Base-by-base conservation (phyloP, 306 rosid genomes). In the Trifolium subterraneum region DNA sequence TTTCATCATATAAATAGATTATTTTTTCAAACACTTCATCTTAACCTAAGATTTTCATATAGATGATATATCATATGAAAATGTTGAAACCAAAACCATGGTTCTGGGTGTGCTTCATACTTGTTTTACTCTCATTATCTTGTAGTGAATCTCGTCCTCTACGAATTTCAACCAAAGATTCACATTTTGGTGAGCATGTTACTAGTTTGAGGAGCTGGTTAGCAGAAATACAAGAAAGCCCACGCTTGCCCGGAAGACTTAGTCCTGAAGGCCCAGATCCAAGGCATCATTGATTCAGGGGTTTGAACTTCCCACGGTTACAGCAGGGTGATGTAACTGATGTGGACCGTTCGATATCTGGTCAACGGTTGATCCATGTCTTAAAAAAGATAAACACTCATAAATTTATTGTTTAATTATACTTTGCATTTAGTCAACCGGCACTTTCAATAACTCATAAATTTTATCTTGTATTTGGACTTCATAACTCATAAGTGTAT, bases 201-300 rank as follows among this genome's bases (percentile, higher is more conserved):
- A 63, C 58, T 20, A 58, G 19, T 19, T 14, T 45, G 4, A 35
- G 70, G 11, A 35, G 13, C 10, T 33, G 47, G 64, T 10, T 79
- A 2, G 45, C 59, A 4, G 41, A 47, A n/a, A 19, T 55, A 9
- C 22, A 20, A 15, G 66, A 66, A 67, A 73, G 65, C 56, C 79
- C 71, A 47, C 83, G 16, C 13, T 20, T 12, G 33, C 52, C 70
- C 38, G 66, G 67, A 44, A 58, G 79, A 25, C 72, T 81, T 15
- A 73, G 79, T 23, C 82, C 82, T 0, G 56, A 23, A 0, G 82
- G 85, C 29, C 85, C 85, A 58, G 82, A 77, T 15, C 81, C 82
- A 19, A 71, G 22, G 27, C 85, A 81, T 20, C 82, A 81, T 25
- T 81, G 70, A 79, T 23, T 48, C 16, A 10, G 65, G 22, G n/a